Evolutionary conservation across 2,329 filamentous ascomycete genomes (phyloP), one percentile per base, ranked within the genome.

Genomic region (Stromatinia cepivora): DNA sequence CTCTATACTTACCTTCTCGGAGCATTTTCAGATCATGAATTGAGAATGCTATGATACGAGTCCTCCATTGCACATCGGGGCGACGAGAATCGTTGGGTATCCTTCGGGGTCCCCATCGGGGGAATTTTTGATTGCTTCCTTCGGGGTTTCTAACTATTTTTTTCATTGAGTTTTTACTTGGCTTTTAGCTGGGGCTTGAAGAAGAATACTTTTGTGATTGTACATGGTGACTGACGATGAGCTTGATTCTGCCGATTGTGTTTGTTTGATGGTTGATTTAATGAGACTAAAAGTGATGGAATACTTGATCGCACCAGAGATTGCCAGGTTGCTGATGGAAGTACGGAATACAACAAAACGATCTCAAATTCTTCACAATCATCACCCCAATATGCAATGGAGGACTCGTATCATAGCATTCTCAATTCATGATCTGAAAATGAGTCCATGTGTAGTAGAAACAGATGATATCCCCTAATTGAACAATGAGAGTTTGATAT

Each of bases 1-100:
- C 70, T 71, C 77, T 75, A 80, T 79, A 80, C 79, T 80, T 80
- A 80, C 79, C 78, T 79, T 79, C 70, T 77, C 74, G 70, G 70
- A 71, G 69, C 57, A 22, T 42, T 52, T 64, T 57, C 65, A 68
- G 78, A 73, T 79, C 79, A 79, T 70, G 75, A 73, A 76, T 77
- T 71, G 65, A 31, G 65, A 58, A 52, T 67, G 36, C 22, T 69
- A 74, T 75, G 69, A 70, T 75, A 77, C 75, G 80, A 83, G 81
- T 81, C 83, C 84, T 85, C 81, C 84, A 85, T 86, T 85, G 84
- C 84, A 86, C 84, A 85, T 75, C 83, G 84, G 80, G 84, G 84
- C 77, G 82, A 81, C 81, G 79, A 82, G 76, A 77, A 73, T 73
- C 68, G 76, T 78, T 74, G 70, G 76, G 71, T 77, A 74, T 76